Evolutionary conservation across 208 protist species (phyloP).

Genomic region (Leishmania major): DNA sequence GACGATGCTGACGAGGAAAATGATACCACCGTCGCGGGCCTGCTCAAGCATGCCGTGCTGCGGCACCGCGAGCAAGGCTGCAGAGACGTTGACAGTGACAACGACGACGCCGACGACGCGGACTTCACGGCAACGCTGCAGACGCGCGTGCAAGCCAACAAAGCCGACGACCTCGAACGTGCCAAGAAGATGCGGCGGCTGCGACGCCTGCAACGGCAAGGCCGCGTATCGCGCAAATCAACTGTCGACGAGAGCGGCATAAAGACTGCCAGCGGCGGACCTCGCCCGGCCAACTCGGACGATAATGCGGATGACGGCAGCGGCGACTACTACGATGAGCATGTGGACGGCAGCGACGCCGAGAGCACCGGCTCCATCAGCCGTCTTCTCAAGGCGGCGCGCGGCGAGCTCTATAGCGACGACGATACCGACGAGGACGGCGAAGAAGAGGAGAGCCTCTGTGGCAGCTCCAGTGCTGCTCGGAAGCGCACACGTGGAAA

Average conservation of each 20-base stretch:
- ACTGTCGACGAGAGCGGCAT: constrained; percentile 61
- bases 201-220: constrained; percentile 65
- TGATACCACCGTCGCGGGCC: constrained; percentile 26
- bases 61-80: background rate
- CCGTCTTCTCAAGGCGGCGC: constrained; percentile 20
- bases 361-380: constrained; percentile 35
- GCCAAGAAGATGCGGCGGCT: constrained; percentile 81
- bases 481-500: constrained; percentile 18
- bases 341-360: constrained; percentile 23
- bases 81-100: background rate
- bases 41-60: constrained; percentile 48
- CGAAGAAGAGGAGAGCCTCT: constrained; percentile 8
- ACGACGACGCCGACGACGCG: constrained; percentile 24
- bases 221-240: constrained; percentile 66
- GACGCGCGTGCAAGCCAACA: constrained; percentile 45
- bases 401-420: constrained; percentile 36
- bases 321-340: constrained; percentile 30
- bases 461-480: background rate
- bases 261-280: constrained; percentile 27
- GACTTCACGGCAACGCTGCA: constrained; percentile 63
- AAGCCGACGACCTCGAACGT: constrained; percentile 59
- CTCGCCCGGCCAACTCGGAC: constrained; percentile 13
- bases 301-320: constrained; percentile 29
- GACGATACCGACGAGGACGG: constrained; percentile 36
- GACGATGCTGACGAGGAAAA: constrained; percentile 12